Base-by-base conservation (phyloP, 2,329 filamentous ascomycete genomes). In the Domatiomyces globalis region DNA sequence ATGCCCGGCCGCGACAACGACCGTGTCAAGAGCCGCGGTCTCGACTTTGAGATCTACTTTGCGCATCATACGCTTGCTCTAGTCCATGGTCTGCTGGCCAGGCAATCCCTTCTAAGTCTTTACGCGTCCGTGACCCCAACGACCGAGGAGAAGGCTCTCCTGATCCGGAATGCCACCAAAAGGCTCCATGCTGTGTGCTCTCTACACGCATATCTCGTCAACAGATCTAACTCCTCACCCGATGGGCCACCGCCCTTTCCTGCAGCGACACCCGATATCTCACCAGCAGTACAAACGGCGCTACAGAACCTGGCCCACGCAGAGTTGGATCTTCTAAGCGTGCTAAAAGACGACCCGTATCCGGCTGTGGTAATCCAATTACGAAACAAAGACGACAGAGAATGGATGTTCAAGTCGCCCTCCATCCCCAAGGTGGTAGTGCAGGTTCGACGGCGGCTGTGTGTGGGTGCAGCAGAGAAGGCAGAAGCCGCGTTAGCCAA, bases 351-450 rank as follows among this genome's bases (percentile, higher is more conserved):
- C 63, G 92, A 98, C 62, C 88, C 90, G 0, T 96, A 95, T 63
- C 84, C 90, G 1, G 81, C 84, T 1, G 78, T 83, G 5, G 83
- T 94, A 2, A 81, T 87, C 0, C 86, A 94, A 61, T 80, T 83
- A 51, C 78, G 89, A 46, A 94, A 94, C 63, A 79, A 83, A 49
- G 81, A 83, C 59, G 87, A 89, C 66, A 87, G 79, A 55, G 90
- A 96, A 59, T 98, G 90, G 90, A 96, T 96, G 88, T 94, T 92
- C 66, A 87, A 85, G 61, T 79, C 87, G 0, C 87, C 90, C 0
- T 81, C 87, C 48, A 86, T 95, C 47, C 85, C 88, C 27, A 89
- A 90, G 63, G 88, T 95, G 17, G 81, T 90, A 46, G 87, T 87
- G 7, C 83, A 94, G 62, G 74, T 98, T 1, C 94, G 94, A 63